These are phyloP conservation scores for Phaeodactylum tricornutum DNA, from an alignment of 108 stramenopile genomes.

Conservation along the genomic window DNA sequence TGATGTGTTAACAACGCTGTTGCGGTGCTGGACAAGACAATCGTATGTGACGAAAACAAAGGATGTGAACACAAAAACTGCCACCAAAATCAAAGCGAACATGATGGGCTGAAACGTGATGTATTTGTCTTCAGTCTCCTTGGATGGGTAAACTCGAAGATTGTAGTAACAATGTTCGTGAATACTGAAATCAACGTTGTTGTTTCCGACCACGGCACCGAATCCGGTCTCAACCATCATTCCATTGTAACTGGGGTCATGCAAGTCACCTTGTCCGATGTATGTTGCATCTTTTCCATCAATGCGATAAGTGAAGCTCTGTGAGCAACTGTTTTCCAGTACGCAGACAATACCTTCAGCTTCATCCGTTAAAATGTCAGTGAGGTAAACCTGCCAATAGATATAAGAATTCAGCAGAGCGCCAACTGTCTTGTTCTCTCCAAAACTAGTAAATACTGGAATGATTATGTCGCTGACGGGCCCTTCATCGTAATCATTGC, in stretches of 20 bases:
- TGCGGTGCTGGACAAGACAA: background rate
- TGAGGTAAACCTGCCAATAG: background rate
- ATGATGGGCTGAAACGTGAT: constrained; percentile 25
- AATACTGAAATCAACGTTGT: background rate
- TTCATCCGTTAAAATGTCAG: background rate
- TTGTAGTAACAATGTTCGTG: constrained; percentile 7
- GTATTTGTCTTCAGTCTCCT: constrained; percentile 5
- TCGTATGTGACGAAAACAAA: background rate
- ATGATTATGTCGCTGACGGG: constrained; percentile 15
- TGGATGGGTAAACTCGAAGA: constrained; percentile 5
- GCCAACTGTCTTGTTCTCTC: too few relatives aligned
- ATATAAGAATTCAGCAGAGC: too few relatives aligned
- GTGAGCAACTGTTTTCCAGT: constrained; percentile 16
- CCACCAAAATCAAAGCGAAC: constrained; percentile 25
- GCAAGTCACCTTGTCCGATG: constrained; percentile 17
- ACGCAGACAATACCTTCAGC: constrained; percentile 23
- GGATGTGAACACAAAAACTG: constrained; percentile 31
- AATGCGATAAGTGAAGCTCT: constrained; percentile 18
- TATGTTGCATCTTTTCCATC: constrained; percentile 5
- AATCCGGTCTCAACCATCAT: constrained; percentile 4
- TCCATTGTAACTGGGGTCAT: constrained; percentile 29
- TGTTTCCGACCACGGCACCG: background rate
- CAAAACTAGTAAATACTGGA: constrained; percentile 9
- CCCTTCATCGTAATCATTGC: background rate
- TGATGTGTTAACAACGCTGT: background rate